phyloP scores from a whole-genome alignment of 805 yeast species.

The Wickerhamiella domercqiae region DNA sequence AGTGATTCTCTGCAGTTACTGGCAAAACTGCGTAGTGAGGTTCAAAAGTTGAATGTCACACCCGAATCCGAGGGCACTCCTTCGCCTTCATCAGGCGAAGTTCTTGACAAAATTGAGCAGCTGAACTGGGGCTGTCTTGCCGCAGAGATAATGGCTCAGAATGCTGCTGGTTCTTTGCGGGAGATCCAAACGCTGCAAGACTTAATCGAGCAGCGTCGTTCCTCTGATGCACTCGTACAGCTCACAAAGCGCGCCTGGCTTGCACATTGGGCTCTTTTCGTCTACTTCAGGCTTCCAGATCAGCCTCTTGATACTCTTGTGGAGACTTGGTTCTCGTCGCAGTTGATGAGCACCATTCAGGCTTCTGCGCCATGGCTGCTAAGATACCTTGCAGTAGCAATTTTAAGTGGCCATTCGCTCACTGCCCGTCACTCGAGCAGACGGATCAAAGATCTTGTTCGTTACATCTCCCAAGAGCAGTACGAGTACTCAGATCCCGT shows the following conservation, averaged over 20 bases:
- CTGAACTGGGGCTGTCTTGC: slow-evolving; percentile 49
- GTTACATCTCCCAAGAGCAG: slow-evolving; percentile 43
- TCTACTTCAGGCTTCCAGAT: slow-evolving; percentile 36
- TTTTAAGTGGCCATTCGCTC: slow-evolving; percentile 20
- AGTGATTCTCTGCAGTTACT: slow-evolving; percentile 19
- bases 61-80: slow-evolving; percentile 21
- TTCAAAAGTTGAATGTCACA: slow-evolving; percentile 31
- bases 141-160: slow-evolving; percentile 37
- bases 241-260: slow-evolving; percentile 52
- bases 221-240: slow-evolving; percentile 40
- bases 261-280: slow-evolving; percentile 54
- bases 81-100: slow-evolving; percentile 28
- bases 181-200: slow-evolving; percentile 43
- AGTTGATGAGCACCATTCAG: slow-evolving; percentile 51
- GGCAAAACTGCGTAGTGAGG: slow-evolving; percentile 1
- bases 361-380: slow-evolving; percentile 59
- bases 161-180: slow-evolving; percentile 38
- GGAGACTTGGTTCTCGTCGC: slow-evolving; percentile 43
- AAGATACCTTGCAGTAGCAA: slow-evolving; percentile 51
- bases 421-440: slow-evolving; percentile 30
- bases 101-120: slow-evolving; percentile 4
- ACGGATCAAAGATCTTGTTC: slow-evolving; percentile 41
- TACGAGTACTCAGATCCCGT: slow-evolving; percentile 55
- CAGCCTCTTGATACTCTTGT: slow-evolving; percentile 31
- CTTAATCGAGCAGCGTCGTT: slow-evolving; percentile 39